Conservation (phyloP, 2,329 filamentous ascomycete species). For the Dactylella cylindrospora region DNA sequence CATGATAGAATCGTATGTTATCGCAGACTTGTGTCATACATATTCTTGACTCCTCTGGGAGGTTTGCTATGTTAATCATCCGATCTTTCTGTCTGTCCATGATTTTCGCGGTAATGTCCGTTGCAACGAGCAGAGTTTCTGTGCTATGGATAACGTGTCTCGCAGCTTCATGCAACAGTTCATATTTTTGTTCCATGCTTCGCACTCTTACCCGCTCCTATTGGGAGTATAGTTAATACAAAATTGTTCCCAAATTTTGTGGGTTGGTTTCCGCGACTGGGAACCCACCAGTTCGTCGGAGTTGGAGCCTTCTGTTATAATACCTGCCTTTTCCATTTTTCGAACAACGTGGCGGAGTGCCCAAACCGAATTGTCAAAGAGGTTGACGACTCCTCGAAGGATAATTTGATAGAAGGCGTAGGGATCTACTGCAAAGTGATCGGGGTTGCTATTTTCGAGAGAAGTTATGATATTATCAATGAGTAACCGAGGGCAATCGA, state of each 20-base stretch:
- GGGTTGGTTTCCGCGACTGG: too few species aligned
- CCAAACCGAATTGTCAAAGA: constrained; percentile 35
- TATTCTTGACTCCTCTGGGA: constrained; percentile 18
- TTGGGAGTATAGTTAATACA: constrained; percentile 23
- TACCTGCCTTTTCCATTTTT: constrained; percentile 41
- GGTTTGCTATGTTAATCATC: not conserved
- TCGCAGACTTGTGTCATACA: constrained; percentile 34
- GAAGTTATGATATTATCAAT: constrained; percentile 4
- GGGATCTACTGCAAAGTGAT: constrained; percentile 29
- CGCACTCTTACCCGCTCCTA: constrained; percentile 13
- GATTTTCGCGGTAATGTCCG: constrained; percentile 19
- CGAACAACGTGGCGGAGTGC: constrained; percentile 30
- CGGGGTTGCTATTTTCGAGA: not conserved
- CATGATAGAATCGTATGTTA: constrained; percentile 28
- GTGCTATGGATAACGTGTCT: constrained; percentile 39
- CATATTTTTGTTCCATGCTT: constrained; percentile 15
- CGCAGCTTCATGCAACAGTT: constrained; percentile 31
- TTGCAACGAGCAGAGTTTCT: constrained; percentile 24
- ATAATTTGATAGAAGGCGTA: constrained; percentile 38
- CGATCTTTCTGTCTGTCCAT: constrained; percentile 15
- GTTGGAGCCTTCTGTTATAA: not conserved
- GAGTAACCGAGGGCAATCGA: constrained; percentile 19
- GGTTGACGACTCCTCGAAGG: constrained; percentile 15
- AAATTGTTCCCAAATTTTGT: not conserved
- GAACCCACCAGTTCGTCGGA: too few species aligned